phyloP scores from a whole-genome alignment of 345 rosid genomes.

The Microcos paniculata region DNA sequence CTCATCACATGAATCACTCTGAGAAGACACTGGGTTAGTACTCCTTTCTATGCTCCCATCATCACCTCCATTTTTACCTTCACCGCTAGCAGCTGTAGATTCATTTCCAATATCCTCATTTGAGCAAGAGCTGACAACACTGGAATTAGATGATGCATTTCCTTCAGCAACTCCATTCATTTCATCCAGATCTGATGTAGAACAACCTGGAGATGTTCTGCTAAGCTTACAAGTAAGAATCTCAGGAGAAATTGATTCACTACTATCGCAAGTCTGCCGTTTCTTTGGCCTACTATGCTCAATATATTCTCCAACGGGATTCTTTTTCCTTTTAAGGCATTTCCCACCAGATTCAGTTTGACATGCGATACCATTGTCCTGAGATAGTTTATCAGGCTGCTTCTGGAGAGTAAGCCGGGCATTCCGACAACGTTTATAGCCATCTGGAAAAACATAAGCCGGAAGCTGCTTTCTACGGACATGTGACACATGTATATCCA shows the following conservation, averaged over 20 bases:
- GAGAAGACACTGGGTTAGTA: conserved; percentile 32
- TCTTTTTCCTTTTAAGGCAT: conserved; percentile 46
- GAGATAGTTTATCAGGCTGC: conserved; percentile 27
- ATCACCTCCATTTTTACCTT: conserved; percentile 35
- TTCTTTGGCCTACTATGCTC: conserved; percentile 28
- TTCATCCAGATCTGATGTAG: conserved; percentile 7
- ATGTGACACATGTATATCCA: conserved; percentile 70
- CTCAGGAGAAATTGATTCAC: conserved; percentile 35
- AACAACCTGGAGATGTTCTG: conserved; percentile 2
- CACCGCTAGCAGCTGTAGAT: conserved; percentile 36
- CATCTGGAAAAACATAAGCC: conserved; percentile 52
- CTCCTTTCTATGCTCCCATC: conserved; percentile 46
- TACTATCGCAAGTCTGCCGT: conserved; percentile 30
- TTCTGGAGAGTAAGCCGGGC: conserved; percentile 26
- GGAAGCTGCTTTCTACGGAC: conserved; percentile 63
- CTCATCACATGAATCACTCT: conserved; percentile 45
- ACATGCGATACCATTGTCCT: conserved; percentile 30
- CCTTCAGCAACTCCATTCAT: conserved; percentile 13
- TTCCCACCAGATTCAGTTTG: conserved; percentile 30
- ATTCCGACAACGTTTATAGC: conserved; percentile 36
- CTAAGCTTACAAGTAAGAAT: conserved; percentile 19
- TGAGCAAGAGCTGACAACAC: conserved; percentile 31
- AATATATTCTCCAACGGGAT: conserved; percentile 23
- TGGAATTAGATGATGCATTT: conserved; percentile 30
- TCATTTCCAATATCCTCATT: conserved; percentile 38